Conservation (phyloP, 1,284 basidiomycete species). For the Schizophyllum commune region DNA sequence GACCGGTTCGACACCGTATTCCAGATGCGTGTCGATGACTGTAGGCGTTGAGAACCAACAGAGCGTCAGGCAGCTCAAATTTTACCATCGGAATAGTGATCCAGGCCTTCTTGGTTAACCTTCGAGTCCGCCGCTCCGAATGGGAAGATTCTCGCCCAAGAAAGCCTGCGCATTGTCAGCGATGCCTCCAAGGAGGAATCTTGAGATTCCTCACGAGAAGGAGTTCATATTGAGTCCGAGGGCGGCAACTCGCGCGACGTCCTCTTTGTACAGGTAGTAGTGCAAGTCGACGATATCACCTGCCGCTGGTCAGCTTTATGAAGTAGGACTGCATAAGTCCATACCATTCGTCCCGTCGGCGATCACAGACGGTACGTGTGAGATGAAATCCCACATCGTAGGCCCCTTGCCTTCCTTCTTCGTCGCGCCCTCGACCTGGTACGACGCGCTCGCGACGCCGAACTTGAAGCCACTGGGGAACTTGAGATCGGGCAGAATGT, state of each 20-base stretch:
- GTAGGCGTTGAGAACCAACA: background rate
- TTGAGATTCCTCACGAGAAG: constrained; percentile 30
- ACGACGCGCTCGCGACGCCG: constrained; percentile 40
- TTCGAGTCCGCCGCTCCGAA: constrained; percentile 39
- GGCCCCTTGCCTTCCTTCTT: constrained; percentile 43
- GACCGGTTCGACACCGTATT: constrained; percentile 35
- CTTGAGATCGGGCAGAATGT: constrained; percentile 31
- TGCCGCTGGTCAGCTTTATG: constrained; percentile 10
- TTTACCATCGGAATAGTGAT: constrained; percentile 35
- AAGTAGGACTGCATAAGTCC: background rate
- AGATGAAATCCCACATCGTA: constrained; percentile 41
- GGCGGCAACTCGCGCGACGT: constrained; percentile 35
- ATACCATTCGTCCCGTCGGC: constrained; percentile 34
- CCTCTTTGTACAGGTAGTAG: constrained; percentile 41
- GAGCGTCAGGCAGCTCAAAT: background rate
- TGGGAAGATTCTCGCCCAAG: constrained; percentile 42
- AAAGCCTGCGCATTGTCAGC: constrained; percentile 22
- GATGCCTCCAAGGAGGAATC: background rate
- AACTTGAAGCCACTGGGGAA: constrained; percentile 36
- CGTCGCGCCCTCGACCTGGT: constrained; percentile 41
- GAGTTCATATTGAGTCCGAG: constrained; percentile 42
- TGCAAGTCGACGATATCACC: constrained; percentile 39
- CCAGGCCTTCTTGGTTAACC: constrained; percentile 33
- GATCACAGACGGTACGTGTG: constrained; percentile 29
- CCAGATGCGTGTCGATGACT: constrained; percentile 35